These are phyloP conservation scores for Cryphonectria parasitica DNA, from an alignment of 2,329 filamentous ascomycete species.

Conservation along the genomic window DNA sequence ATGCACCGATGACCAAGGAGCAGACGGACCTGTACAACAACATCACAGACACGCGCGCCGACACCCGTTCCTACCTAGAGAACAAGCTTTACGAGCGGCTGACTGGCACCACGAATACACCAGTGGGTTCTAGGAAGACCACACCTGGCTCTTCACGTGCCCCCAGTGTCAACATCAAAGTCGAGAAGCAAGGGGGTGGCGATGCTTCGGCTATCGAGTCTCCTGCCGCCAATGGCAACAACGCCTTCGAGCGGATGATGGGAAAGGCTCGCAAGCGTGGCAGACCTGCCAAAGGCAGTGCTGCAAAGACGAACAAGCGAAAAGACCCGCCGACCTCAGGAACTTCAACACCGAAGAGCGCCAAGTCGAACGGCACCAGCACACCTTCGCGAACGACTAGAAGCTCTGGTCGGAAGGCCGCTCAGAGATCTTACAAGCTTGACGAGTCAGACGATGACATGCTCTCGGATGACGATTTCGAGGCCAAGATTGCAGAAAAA, in stretches of 20 bases:
- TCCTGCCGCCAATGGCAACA: conserved; percentile 50
- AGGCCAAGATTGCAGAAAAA: conserved; percentile 73
- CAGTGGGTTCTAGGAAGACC: conserved; percentile 39
- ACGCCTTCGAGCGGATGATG: conserved; percentile 62
- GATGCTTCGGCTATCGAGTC: conserved; percentile 18
- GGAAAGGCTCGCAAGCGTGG: conserved; percentile 39
- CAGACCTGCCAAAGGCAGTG: conserved; percentile 32
- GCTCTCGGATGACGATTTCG: conserved; percentile 83
- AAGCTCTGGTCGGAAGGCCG: conserved; percentile 54
- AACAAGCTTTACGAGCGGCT: conserved; percentile 74
- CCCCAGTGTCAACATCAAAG: conserved; percentile 37
- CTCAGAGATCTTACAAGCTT: conserved; percentile 53
- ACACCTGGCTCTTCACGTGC: conserved; percentile 47
- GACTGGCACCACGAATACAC: conserved; percentile 53
- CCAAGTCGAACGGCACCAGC: conserved; percentile 73
- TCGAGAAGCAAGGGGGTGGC: conserved; percentile 28
- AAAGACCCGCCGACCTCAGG: conserved; percentile 41
- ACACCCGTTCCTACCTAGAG: conserved; percentile 77
- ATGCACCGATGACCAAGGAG: conserved; percentile 86
- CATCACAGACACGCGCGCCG: conserved; percentile 59
- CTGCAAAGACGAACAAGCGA: conserved; percentile 38
- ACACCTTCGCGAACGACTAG: conserved; percentile 65
- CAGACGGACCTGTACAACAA: conserved; percentile 87
- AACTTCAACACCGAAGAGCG: conserved; percentile 63
- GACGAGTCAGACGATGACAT: conserved; percentile 64